Base-by-base conservation (phyloP, 2,329 filamentous ascomycete genomes). In the Stachybotrys elegans region DNA sequence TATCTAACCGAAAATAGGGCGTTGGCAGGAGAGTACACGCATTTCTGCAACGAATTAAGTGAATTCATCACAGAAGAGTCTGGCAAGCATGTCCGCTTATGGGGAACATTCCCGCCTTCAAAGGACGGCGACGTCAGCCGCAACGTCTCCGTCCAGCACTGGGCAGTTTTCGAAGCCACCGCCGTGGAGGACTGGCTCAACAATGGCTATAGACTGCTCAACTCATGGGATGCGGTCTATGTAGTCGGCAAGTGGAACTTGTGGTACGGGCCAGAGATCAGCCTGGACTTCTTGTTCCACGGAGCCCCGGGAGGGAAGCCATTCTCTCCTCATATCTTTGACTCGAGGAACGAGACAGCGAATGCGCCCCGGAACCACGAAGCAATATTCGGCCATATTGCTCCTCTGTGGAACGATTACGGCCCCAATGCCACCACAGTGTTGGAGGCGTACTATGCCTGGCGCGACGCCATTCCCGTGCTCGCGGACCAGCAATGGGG, bases 21-120 rank as follows among this genome's bases (percentile, higher is more conserved):
- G 16, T 19, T 37, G 34, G 72, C 67, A 1, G 61, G 68, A 8
- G 70, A 73, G 29, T 79, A 79, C 52, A 75, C 65, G 38, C 62
- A 68, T 55, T 71, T 71, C 37, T 57, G 71, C 25, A 68, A 71
- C 43, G 66, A 67, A 13, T 58, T 72, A 20, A 68, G 65, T 51
- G 65, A 65, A 11, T 71, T 70, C 40, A 67, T 73, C 56, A 68
- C 69, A 48, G 61, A 71, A 44, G 65, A 29, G 3, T 55, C 62
- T 1, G 62, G 60, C 1, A 78, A 78, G 50, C 54, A 49, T 0
- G 65, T 73, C 6, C 66, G 75, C 1, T 78, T 79, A 41, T 80
- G 76, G 76, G 76, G 75, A 14, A 75, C 72, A 0, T 53, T 59
- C 17, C 46, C 51, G 4, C 50, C 56, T 0, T 20, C 6, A 57